A percentile compares a stretch with the other conserved stretches of the same genome.
phyloP scores from a whole-genome alignment of 1,284 basidiomycete species.

The Farysia itapuensis region DNA sequence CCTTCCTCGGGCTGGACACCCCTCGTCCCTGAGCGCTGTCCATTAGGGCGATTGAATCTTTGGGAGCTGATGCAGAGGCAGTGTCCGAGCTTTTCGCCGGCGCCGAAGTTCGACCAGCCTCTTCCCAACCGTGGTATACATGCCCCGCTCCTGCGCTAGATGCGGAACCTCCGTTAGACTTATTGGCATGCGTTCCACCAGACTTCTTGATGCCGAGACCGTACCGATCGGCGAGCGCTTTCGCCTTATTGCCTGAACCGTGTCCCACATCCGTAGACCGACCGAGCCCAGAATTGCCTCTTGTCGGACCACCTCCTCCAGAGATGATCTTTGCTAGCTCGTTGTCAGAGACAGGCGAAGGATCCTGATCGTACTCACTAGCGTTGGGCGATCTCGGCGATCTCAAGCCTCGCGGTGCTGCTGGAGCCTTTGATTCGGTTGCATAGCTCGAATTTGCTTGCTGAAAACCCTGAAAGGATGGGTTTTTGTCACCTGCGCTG shows the following conservation, averaged over 20 bases:
- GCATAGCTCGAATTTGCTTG: not conserved
- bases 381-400: slow-evolving; percentile 32
- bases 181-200: not conserved
- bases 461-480: slow-evolving; percentile 15
- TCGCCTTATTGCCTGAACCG: slow-evolving; percentile 5
- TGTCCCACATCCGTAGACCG: not conserved
- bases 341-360: slow-evolving; percentile 44
- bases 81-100: slow-evolving; percentile 2
- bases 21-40: slow-evolving; percentile 33
- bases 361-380: slow-evolving; percentile 41
- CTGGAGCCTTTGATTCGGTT: no score
- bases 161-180: not conserved
- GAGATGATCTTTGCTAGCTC: slow-evolving; percentile 51
- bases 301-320: slow-evolving; percentile 12
- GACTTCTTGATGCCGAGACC: slow-evolving; percentile 24
- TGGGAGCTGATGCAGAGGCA: not conserved
- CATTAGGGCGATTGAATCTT: slow-evolving; percentile 32
- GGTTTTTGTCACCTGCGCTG: not conserved
- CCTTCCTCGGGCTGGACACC: slow-evolving; percentile 14
- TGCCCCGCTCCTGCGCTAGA: not conserved
- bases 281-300: not conserved
- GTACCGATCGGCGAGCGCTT: slow-evolving; percentile 22
- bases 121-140: slow-evolving; percentile 34
- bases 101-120: slow-evolving; percentile 38
- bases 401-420: slow-evolving; percentile 4